Conservation (phyloP, 345 rosid species). For the Brassica juncea region DNA sequence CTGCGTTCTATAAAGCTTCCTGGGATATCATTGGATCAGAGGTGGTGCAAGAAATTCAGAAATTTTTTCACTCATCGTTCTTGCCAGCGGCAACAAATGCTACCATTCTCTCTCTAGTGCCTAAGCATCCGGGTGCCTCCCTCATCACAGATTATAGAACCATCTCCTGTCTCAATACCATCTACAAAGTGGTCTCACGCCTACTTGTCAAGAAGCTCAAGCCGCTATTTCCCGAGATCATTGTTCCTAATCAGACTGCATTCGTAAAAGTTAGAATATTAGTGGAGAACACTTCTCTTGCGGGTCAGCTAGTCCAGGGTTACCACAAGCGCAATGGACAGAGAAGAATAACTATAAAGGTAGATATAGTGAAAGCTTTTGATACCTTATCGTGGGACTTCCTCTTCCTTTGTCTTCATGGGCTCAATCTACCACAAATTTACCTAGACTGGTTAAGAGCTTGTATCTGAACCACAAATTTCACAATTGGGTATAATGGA, state of each 20-base stretch:
- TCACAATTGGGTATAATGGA: too few species aligned
- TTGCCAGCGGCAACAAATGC: not conserved
- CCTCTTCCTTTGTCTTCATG: not conserved
- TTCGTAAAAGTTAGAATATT: not conserved
- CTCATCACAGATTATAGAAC: not conserved
- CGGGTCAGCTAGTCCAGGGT: not conserved
- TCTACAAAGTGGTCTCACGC: not conserved
- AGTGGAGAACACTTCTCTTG: not conserved
- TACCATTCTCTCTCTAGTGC: not conserved
- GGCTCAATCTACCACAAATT: too few species aligned
- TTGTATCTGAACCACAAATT: too few species aligned
- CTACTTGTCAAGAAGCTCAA: not conserved
- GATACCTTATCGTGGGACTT: not conserved
- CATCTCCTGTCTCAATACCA: not conserved
- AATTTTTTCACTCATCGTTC: not conserved
- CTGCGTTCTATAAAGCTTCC: not conserved
- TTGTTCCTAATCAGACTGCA: not conserved
- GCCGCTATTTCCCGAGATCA: not conserved
- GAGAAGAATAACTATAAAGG: not conserved
- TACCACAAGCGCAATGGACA: not conserved
- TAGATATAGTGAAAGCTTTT: not conserved
- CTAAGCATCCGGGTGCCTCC: not conserved
- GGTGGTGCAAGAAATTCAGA: not conserved
- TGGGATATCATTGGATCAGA: not conserved
- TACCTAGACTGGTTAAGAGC: too few species aligned